These are phyloP conservation scores for Capsicum pubescens DNA, from an alignment of 257 asterid species.

Conservation along the genomic window DNA sequence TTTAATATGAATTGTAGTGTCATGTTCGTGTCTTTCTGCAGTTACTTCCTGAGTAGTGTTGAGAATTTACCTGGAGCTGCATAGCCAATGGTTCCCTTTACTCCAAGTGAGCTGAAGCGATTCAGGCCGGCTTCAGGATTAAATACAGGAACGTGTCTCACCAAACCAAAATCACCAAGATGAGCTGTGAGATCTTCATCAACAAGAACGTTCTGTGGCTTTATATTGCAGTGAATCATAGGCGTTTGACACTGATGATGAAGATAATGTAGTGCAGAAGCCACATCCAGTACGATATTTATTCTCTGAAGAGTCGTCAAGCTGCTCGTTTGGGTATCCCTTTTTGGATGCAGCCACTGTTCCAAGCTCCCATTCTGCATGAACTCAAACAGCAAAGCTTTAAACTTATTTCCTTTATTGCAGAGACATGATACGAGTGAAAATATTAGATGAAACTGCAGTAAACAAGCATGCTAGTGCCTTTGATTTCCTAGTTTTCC, in stretches of 20 bases:
- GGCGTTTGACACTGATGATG: constrained; percentile 47
- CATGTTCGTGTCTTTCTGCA: too few species aligned
- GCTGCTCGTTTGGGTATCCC: constrained; percentile 23
- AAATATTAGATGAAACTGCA: too few species aligned
- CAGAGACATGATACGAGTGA: too few species aligned
- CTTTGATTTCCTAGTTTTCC: too few species aligned
- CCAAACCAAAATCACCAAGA: constrained; percentile 58
- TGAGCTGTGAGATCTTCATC: constrained; percentile 27
- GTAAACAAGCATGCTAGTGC: too few species aligned
- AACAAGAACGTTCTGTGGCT: constrained; percentile 59
- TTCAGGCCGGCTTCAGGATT: constrained; percentile 24
- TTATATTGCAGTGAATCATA: constrained; percentile 54
- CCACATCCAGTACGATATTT: constrained; percentile 47
- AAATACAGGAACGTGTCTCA: constrained; percentile 37
- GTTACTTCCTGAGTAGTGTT: too few species aligned
- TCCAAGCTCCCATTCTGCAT: constrained; percentile 61
- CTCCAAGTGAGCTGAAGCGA: constrained; percentile 47
- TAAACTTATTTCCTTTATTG: constrained; percentile 48
- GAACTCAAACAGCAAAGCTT: constrained; percentile 50
- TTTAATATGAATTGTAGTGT: too few species aligned
- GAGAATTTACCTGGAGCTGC: constrained; percentile 52
- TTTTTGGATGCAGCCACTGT: constrained; percentile 50
- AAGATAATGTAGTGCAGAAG: constrained; percentile 54
- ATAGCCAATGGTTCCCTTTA: constrained; percentile 57
- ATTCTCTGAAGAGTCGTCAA: constrained; percentile 47